Evolutionary conservation across 2,329 filamentous ascomycete genomes (phyloP).

Genomic region (Colletotrichum australisinense): DNA sequence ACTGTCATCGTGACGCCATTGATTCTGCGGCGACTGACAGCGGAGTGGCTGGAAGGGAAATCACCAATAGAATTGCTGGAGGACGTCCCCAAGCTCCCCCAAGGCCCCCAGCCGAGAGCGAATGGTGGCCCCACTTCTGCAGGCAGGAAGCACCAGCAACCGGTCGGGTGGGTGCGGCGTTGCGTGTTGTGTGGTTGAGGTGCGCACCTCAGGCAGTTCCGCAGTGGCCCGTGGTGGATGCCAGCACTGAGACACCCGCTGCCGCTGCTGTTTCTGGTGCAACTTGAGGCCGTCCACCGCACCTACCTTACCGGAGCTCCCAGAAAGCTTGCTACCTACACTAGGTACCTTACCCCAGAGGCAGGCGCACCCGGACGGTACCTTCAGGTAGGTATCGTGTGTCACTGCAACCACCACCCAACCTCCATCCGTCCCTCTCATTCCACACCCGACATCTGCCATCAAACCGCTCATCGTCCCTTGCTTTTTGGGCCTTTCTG

Average conservation of each 20-base stretch:
- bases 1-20: slow-evolving; percentile 25
- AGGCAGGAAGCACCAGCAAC: neutral
- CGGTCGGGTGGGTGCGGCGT: neutral
- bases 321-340: slow-evolving; percentile 8
- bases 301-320: slow-evolving; percentile 27
- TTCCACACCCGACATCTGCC: neutral
- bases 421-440: slow-evolving; percentile 14
- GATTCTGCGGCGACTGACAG: slow-evolving; percentile 4
- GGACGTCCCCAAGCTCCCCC: neutral
- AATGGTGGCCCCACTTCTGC: neutral
- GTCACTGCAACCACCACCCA: slow-evolving; percentile 8
- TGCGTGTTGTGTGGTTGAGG: no score
- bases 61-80: slow-evolving; percentile 8
- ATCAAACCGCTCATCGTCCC: neutral
- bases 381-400: neutral
- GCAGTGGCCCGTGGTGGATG: neutral
- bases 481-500: neutral
- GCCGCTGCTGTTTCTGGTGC: slow-evolving; percentile 1
- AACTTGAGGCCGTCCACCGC: slow-evolving; percentile 7
- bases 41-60: slow-evolving; percentile 11
- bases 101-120: neutral
- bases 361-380: neutral
- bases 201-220: neutral
- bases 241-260: slow-evolving; percentile 3
- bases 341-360: no score